Evolutionary conservation across 208 protist species (phyloP), one percentile per base, ranked within the genome.

Genomic region (Trypanosoma brucei): DNA sequence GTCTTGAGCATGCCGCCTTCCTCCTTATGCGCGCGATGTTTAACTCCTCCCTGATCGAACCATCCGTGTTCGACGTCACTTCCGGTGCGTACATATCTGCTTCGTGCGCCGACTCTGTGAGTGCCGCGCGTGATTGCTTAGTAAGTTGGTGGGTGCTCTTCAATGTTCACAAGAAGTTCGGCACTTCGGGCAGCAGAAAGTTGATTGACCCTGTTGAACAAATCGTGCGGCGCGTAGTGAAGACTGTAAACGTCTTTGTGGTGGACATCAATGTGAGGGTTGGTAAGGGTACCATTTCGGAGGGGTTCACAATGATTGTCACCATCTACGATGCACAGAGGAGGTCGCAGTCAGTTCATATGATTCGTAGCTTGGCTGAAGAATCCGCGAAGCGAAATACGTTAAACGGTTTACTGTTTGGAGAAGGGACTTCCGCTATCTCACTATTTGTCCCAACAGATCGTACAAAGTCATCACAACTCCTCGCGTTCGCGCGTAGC

Each of bases 271-370:
- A 95, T 61, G 81, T 92, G 31, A 76, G 90, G 7, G 84, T 95
- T 11, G 90, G 90, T 6, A 88, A 88, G 59, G 90, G 90, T 34
- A 92, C 90, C 3, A 93, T 95, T 55, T 64, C 79, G 7, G 86
- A 95, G 50, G 90, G 90, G n/a, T 79, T 83, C 76, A 95, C 90
- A 34, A 95, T 95, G 90, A 83, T 93, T 67, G 90, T 91, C 35
- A 95, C 86, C 50, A 89, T 95, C 63, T 95, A 91, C 63, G 83
- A 93, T 66, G 86, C 84, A n/a, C 83, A 93, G 61, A 84, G 81
- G 46, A 70, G 84, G 55, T 58, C 80, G 13, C 86, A 95, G 62
- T 76, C 86, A 45, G 78, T 93, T 54, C 86, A 93, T 72, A 88
- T 84, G 78, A 95, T 95, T 68, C 84, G 90, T 35, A 95, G 84